Base-by-base conservation (phyloP, 495 filamentous ascomycete genomes). In the Pseudomonodictys pantanalensis region DNA sequence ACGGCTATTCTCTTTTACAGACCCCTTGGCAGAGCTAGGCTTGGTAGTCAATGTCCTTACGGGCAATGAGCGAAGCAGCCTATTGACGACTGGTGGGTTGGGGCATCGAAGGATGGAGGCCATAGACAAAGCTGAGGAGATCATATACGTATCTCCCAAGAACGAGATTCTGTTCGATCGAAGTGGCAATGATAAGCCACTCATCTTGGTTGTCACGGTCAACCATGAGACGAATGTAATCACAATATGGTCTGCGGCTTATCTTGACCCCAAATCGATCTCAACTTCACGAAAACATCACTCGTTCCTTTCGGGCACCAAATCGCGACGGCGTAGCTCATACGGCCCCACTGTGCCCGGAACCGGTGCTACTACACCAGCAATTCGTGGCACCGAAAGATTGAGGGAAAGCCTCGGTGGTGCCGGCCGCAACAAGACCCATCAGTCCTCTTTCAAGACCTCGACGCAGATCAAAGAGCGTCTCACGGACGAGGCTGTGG, bases 21-120 rank as follows among this genome's bases (percentile, higher is more conserved):
- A 96, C 69, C 93, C 93, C 28, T 75, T 97, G 56, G 78, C 90
- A 2, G 91, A 97, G 65, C 80, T 96, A 71, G 93, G 92, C 0
- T 68, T 92, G 41, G 85, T 97, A 33, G 86, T 96, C n/a, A 45
- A 54, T 56, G 52, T 52, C 52, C 50, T 63, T 33, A 50, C 55
- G 53, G 58, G 44, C 45, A 28, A 49, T 51, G 54, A 51, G n/a
- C 42, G 41, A 30, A 54, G 46, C 24, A 53, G 46, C 25, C 47
- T 62, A 35, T 26, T 65, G 12, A 60, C 58, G 18, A 32, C 38
- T 25, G 55, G 58, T 58, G 50, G 48, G 2, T 66, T 65, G 23
- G 50, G 58, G 20, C 59, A 58, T 52, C 64, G 59, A 12, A 72
- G 75, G 46, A 72, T 80, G 56, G 78, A 78, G 58, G 72, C 71